Evolutionary conservation across 164 flowering plant species (phyloP).

Genomic region (Macadamia integrifolia): DNA sequence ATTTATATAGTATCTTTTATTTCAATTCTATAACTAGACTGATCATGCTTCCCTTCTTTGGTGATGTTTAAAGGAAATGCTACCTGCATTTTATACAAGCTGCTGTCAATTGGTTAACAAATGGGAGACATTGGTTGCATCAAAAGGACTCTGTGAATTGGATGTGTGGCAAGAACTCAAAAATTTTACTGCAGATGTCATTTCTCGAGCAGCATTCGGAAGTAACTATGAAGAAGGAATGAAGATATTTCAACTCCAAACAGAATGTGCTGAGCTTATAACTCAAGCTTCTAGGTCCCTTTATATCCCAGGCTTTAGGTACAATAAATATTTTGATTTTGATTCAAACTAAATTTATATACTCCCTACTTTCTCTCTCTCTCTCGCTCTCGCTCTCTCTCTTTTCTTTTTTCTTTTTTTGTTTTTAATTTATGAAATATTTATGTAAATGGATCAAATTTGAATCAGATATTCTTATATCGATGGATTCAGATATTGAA

Average conservation of each 20-base stretch:
- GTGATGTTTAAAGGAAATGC: slow-evolving; percentile 12
- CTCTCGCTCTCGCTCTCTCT: too few relatives aligned
- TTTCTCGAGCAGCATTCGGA: slow-evolving; percentile 18
- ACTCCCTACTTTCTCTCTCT: too few relatives aligned
- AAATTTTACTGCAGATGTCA: slow-evolving; percentile 18
- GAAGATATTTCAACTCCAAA: slow-evolving; percentile 17
- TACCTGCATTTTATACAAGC: slow-evolving; percentile 14
- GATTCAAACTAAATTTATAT: too few relatives aligned
- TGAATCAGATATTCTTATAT: too few relatives aligned
- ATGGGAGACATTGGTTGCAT: slow-evolving; percentile 13
- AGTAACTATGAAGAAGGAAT: slow-evolving; percentile 21
- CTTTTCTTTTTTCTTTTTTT: too few relatives aligned
- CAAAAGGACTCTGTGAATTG: slow-evolving; percentile 10
- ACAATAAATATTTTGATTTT: not conserved
- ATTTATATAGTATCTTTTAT: not conserved
- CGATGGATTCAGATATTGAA: too few relatives aligned
- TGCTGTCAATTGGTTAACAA: slow-evolving; percentile 12
- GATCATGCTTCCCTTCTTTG: not conserved
- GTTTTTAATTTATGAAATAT: too few relatives aligned
- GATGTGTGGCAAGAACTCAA: slow-evolving; percentile 16
- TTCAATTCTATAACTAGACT: not conserved
- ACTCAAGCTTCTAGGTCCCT: not conserved
- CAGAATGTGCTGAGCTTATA: slow-evolving; percentile 9
- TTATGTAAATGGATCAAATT: too few relatives aligned
- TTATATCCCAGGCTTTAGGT: slow-evolving; percentile 5